Base-by-base conservation (phyloP, 1,139 yeast species). In the Entelexis sorbosivorans region DNA sequence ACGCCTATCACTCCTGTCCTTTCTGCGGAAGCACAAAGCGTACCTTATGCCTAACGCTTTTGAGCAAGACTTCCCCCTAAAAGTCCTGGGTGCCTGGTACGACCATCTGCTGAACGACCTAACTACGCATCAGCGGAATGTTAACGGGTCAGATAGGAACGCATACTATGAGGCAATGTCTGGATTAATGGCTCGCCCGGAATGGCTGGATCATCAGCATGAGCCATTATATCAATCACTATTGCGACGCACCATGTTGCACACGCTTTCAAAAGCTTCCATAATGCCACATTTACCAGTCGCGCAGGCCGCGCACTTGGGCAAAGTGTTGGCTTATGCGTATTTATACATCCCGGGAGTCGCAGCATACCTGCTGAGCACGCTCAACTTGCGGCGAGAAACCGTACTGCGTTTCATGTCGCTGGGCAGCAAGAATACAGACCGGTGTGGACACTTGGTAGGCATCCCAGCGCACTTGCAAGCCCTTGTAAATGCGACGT, bases 131-230 rank as follows among this genome's bases (percentile, higher is more conserved):
- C 49, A 48, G 58, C 58, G 54, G 60, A 66, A 69, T 7, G 65
- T 76, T 2, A 65, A 76, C 1, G 69, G 71, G 11, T 63, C 74
- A 2, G 94, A 86, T 64, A 69, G 82, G 52, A 75, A 81, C 47
- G 88, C 87, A 13, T 83, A 80, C 62, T 68, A 82, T 52, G 95
- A 86, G 63, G 81, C 86, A 49, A 69, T 86, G 3, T 80, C 88
- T 2, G 70, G 89, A 42, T 72, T 86, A 10, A 63, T 83, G 44
- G 69, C 83, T 4, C 72, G 88, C 22, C 67, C 64, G 13, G 91
- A 84, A 63, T 86, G 94, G 93, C 52, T 51, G 50, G 56, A 35
- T 40, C 43, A 53, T 33, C 53, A 20, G 22, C 38, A 48, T 14
- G 49, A 57, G 22, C 38, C 45, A 2, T 10, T 39, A 8, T 65